Conservation (phyloP, 306 rosid species). For the Luffa aegyptiaca region DNA sequence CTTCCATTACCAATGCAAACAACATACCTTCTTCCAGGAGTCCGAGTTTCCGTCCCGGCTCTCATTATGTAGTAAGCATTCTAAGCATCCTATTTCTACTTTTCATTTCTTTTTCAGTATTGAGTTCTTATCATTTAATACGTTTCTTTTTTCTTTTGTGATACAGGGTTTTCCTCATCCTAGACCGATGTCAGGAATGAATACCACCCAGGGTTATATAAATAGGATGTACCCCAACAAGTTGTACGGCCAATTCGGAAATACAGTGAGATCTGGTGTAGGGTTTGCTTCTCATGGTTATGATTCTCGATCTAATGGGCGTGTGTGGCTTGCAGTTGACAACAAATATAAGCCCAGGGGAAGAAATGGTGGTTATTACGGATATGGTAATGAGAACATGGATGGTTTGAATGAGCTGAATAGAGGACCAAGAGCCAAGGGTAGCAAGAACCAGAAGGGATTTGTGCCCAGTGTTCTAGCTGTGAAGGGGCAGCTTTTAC, state of each 20-base stretch:
- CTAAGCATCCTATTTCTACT: background rate
- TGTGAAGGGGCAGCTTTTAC: slow-evolving; percentile 59
- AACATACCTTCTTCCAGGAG: slow-evolving; percentile 44
- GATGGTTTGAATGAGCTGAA: slow-evolving; percentile 90
- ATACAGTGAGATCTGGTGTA: slow-evolving; percentile 62
- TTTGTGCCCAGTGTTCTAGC: slow-evolving; percentile 43
- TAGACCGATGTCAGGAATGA: slow-evolving; percentile 73
- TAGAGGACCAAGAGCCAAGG: slow-evolving; percentile 88
- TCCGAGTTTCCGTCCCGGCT: slow-evolving; percentile 60
- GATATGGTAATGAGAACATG: slow-evolving; percentile 74
- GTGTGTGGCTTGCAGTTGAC: slow-evolving; percentile 79
- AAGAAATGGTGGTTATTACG: slow-evolving; percentile 52
- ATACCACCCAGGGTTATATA: slow-evolving; percentile 46
- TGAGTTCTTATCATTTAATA: background rate
- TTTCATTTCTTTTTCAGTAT: background rate
- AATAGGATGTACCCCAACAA: slow-evolving; percentile 73
- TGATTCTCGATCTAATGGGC: slow-evolving; percentile 66
- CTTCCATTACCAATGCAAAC: slow-evolving; percentile 26
- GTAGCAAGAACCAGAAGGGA: slow-evolving; percentile 61
- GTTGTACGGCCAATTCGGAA: slow-evolving; percentile 68
- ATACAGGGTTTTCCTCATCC: slow-evolving; percentile 82
- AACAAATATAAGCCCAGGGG: slow-evolving; percentile 78
- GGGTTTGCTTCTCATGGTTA: slow-evolving; percentile 79
- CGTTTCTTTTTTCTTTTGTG: background rate
- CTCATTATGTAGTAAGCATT: slow-evolving; percentile 60